Evolutionary conservation across 2,329 filamentous ascomycete species (phyloP).

Genomic region (Arthrinium puccinioides): DNA sequence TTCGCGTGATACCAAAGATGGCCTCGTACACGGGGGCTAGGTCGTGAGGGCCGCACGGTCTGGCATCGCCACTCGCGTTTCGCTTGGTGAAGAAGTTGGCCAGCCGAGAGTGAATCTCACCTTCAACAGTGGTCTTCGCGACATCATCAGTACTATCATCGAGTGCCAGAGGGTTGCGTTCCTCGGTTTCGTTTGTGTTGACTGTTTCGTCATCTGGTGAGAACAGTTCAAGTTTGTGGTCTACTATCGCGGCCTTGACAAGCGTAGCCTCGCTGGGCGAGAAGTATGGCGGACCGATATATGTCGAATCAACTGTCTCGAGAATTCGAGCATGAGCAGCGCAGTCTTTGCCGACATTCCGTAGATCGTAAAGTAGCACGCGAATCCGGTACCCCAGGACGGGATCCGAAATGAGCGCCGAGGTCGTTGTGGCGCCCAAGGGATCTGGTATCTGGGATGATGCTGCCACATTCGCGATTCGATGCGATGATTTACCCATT

Average conservation of each 20-base stretch:
- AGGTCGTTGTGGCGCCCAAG: not conserved
- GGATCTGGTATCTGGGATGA: too few relatives aligned
- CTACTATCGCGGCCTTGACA: constrained; percentile 2
- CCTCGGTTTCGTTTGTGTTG: too few relatives aligned
- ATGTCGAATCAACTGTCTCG: not conserved
- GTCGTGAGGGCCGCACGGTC: constrained; percentile 20
- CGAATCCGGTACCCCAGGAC: not conserved
- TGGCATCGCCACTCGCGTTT: constrained; percentile 18
- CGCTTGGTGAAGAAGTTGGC: constrained; percentile 18
- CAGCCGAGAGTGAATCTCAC: constrained; percentile 13
- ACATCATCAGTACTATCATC: too few relatives aligned
- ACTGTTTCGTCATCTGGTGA: too few relatives aligned
- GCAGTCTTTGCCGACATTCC: not conserved
- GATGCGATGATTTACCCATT: too few relatives aligned
- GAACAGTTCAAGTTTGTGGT: too few relatives aligned
- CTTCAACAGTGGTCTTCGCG: constrained; percentile 16
- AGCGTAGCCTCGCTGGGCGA: not conserved
- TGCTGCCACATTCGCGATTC: too few relatives aligned
- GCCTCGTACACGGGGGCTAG: constrained; percentile 11
- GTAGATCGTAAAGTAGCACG: not conserved
- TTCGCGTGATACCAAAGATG: constrained; percentile 6
- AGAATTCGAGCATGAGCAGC: not conserved
- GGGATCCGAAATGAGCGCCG: not conserved
- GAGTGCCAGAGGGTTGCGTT: not conserved
- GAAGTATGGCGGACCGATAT: not conserved